Evolutionary conservation across 1,139 yeast genomes (phyloP).

Genomic region (Geotrichum histeridarum): DNA sequence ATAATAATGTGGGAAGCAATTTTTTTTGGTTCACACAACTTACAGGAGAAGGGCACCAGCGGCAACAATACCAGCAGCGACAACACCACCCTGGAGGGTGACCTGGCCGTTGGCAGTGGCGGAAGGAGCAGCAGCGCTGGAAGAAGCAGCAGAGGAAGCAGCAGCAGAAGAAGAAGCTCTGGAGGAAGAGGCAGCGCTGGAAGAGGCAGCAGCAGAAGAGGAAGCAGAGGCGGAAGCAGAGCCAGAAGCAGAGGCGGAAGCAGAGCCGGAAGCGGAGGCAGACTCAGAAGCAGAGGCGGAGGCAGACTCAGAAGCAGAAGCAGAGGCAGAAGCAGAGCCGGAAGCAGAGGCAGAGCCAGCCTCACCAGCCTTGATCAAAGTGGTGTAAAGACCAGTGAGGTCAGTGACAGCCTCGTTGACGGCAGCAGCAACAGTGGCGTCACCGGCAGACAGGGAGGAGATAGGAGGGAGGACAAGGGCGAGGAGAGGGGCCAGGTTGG

Average conservation of each 20-base stretch:
- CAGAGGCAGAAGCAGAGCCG: neutral
- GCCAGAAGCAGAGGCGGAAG: neutral
- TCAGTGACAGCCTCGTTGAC: slow-evolving; percentile 16
- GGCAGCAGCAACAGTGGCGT: slow-evolving; percentile 19
- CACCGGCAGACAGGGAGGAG: slow-evolving; percentile 19
- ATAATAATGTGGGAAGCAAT: no score
- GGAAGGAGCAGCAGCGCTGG: neutral
- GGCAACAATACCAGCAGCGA: slow-evolving; percentile 16
- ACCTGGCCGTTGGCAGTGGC: slow-evolving; percentile 25
- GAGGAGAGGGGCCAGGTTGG: slow-evolving; percentile 19
- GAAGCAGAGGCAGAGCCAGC: neutral
- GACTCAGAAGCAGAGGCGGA: neutral
- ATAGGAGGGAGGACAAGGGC: slow-evolving; percentile 19
- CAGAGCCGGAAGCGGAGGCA: neutral
- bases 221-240: slow-evolving; percentile 14
- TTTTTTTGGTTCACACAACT: neutral
- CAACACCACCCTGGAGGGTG: slow-evolving; percentile 24
- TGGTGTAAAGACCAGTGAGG: neutral
- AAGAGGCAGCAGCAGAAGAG: slow-evolving; percentile 18
- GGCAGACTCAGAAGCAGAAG: neutral
- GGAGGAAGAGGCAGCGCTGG: slow-evolving; percentile 3
- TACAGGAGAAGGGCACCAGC: slow-evolving; percentile 18
- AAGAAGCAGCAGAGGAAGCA: slow-evolving; percentile 2
- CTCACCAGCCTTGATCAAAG: slow-evolving; percentile 1
- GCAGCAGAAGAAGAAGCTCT: neutral